A percentile compares a stretch with the other conserved stretches of the same genome.
Evolutionary conservation across 805 yeast genomes (phyloP).

Genomic region (Saccharomycopsis guyanensis): DNA sequence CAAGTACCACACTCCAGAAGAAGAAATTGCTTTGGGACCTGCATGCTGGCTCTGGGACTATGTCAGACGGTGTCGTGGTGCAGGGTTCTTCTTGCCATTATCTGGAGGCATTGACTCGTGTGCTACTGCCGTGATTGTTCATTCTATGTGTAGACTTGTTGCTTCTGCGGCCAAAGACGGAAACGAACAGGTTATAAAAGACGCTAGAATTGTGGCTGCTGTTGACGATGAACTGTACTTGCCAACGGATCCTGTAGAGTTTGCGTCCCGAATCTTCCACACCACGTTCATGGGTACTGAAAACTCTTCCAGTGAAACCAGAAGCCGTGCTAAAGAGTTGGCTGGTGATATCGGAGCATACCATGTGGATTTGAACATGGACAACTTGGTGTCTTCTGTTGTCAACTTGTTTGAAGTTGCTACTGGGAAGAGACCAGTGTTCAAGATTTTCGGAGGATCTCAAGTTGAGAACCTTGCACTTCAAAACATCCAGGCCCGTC

Average conservation of each 20-base stretch:
- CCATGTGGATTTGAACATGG: slow-evolving; percentile 92
- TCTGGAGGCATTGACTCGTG: slow-evolving; percentile 98
- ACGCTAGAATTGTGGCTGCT: slow-evolving; percentile 63
- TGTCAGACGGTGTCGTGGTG: slow-evolving; percentile 79
- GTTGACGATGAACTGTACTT: slow-evolving; percentile 43
- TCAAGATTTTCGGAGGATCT: slow-evolving; percentile 90
- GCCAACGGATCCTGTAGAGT: slow-evolving; percentile 69
- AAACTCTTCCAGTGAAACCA: slow-evolving; percentile 84
- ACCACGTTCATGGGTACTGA: slow-evolving; percentile 94
- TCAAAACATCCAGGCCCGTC: slow-evolving; percentile 94
- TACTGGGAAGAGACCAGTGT: slow-evolving; percentile 84
- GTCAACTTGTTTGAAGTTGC: slow-evolving; percentile 74
- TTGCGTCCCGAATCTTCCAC: slow-evolving; percentile 72
- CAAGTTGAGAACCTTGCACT: slow-evolving; percentile 86
- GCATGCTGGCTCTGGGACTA: slow-evolving; percentile 99
- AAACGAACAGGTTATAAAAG: slow-evolving; percentile 66
- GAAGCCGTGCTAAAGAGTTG: slow-evolving; percentile 70
- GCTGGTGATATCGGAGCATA: slow-evolving; percentile 76
- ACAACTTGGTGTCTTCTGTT: slow-evolving; percentile 66
- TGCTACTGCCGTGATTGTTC: slow-evolving; percentile 92
- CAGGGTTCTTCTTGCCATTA: slow-evolving; percentile 87
- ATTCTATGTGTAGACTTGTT: slow-evolving; percentile 88
- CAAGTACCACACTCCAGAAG: slow-evolving; percentile 76
- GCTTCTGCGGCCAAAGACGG: slow-evolving; percentile 61
- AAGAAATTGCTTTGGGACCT: slow-evolving; percentile 96